These are phyloP conservation scores for Leccinum pellstonianum DNA, from an alignment of 768 basidiomycete species.

Conservation along the genomic window DNA sequence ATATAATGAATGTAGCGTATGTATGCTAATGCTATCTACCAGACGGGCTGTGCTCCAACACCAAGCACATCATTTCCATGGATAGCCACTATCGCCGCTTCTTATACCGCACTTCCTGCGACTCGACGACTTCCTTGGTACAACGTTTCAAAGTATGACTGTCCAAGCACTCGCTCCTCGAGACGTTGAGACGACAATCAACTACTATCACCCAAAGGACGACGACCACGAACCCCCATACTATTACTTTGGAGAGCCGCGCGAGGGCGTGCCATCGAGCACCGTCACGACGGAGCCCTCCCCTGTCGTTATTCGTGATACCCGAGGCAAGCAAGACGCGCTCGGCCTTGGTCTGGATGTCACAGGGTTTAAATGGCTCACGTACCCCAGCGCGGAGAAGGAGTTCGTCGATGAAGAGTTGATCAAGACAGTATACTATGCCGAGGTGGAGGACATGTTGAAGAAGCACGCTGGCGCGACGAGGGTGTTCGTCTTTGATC, in stretches of 20 bases:
- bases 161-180: conserved; percentile 25
- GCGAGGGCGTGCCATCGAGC: conserved; percentile 21
- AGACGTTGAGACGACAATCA: conserved; percentile 36
- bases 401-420: conserved; percentile 37
- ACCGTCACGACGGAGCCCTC: conserved; percentile 23
- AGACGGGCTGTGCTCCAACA: no score
- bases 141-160: conserved; percentile 15
- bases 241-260: conserved; percentile 26
- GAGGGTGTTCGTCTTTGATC: conserved; percentile 42
- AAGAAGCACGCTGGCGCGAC: conserved; percentile 38
- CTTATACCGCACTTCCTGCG: no score
- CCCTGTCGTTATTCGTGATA: conserved; percentile 24
- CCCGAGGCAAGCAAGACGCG: conserved; percentile 28
- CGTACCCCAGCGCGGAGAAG: conserved; percentile 33
- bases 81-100: no score
- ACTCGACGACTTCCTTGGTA: background rate
- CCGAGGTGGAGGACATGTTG: conserved; percentile 39
- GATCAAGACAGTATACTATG: conserved; percentile 38
- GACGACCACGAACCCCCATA: conserved; percentile 27
- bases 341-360: conserved; percentile 32
- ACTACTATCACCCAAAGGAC: conserved; percentile 32
- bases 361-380: conserved; percentile 41
- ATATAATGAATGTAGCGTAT: no score
- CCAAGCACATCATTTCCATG: no score
- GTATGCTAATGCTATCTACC: no score